Base-by-base conservation (phyloP, 148 eudicot genomes). In the Chenopodium quinoa region DNA sequence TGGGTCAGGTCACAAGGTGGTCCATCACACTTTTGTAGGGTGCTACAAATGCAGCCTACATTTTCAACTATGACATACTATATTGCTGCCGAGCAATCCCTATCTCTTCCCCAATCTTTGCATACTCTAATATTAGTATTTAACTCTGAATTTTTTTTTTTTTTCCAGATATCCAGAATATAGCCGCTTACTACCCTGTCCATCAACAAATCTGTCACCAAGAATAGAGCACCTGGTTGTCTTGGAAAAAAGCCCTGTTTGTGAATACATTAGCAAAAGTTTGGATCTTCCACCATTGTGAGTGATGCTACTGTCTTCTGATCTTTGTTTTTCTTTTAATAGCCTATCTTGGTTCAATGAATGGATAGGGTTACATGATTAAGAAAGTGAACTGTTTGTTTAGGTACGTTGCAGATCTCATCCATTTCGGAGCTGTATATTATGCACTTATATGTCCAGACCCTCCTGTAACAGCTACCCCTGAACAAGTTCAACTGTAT, bases 321-420 rank as follows among this genome's bases (percentile, higher is more conserved):
- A 80, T 58, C 34, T 69, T 31, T 65, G n/a, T n/a, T 44, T 40
- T 44, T 31, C 13, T 50, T 73, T n/a, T 32, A 10, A 9, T 68
- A 7, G 32, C 73, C 52, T 71, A 72, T 65, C 40, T 71, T 3
- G 64, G 67, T 71, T 23, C 44, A 34, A 16, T 27, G 58, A 80
- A 34, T 40, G 2, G 3, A 72, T 37, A 52, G 11, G 56, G 25
- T 17, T 16, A 23, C 16, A 7, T 79, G 47, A 81, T 78, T 82
- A 79, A 25, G 65, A 34, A 17, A 23, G 66, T 58, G 75, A 62
- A 81, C 82, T 63, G 65, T 77, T 25, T 27, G 56, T 72, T 58
- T 85, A 96, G 99, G 86, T 96, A 86, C 89, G 98, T 94, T 88
- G 89, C 92, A 81, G 98, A 96, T 84, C 97, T 96, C 75, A 96